Base-by-base conservation (phyloP, 768 basidiomycete species). In the Stropharia rugosoannulata region DNA sequence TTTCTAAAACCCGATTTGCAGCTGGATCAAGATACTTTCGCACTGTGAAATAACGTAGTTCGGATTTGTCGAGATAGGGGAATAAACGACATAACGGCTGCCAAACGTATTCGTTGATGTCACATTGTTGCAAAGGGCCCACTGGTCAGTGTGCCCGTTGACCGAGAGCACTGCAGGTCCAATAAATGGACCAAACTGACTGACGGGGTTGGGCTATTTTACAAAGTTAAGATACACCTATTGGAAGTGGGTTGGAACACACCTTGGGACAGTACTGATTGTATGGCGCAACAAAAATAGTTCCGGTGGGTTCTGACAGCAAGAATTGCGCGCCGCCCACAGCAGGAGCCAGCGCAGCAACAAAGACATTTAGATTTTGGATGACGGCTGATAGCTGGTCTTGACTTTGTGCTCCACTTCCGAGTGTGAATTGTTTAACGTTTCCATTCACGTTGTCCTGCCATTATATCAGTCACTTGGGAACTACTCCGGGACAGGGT, bases 51-150 rank as follows among this genome's bases (percentile, higher is more conserved):
- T 29, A 16, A 49, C 36, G 48, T 70, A 70, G 49, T 70, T 57
- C 4, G 66, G 61, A 49, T 67, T 64, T 43, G 62, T 66, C 3
- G 52, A 60, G 15, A 68, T 52, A 1, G 68, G 64, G 19, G 66
- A 61, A 56, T 63, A 70, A 7, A 70, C 67, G 25, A 70, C 48
- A 49, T n/a, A 61, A 57, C 59, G 18, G 35, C 57, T 1, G 66
- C 62, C 9, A 64, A 27, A 65, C 41, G 52, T 61, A 51, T 16
- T 19, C 32, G n/a, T 41, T 2, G 40, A 22, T 5, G 11, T 43
- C 8, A 41, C 51, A 9, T 41, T 52, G 13, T 43, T 49, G 37
- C 56, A 57, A 8, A 57, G 27, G 3, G 56, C 53, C 61, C 61
- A 62, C 3, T 52, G 40, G 27, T 57, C 49, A 1, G 52, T 16